Conservation (phyloP, 169 alveolate genomes). For the Plasmodium vinckei region DNA sequence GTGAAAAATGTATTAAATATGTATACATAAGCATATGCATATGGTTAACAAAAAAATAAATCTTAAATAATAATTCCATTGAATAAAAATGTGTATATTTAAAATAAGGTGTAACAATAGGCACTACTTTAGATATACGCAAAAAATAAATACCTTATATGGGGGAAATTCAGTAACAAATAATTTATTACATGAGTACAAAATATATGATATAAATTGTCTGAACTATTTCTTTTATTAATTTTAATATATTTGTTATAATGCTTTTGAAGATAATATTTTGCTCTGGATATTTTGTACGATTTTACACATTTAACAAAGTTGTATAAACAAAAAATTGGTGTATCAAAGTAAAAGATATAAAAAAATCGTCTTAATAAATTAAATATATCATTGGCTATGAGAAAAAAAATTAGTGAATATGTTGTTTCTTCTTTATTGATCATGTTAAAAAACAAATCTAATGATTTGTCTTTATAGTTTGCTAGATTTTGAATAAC, state of each 20-base stretch:
- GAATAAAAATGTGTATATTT: too few relatives aligned
- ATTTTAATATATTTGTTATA: constrained; percentile 37
- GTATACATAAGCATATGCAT: neutral
- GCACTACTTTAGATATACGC: too few relatives aligned
- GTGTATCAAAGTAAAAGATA: constrained; percentile 39
- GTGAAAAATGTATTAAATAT: neutral
- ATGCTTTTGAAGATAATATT: constrained; percentile 23
- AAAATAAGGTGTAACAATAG: too few relatives aligned
- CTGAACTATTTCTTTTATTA: neutral
- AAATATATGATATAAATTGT: constrained; percentile 30
- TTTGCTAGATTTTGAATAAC: constrained; percentile 25
- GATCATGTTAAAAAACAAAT: constrained; percentile 41
- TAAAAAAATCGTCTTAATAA: constrained; percentile 39
- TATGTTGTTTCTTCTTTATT: constrained; percentile 60
- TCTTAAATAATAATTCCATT: neutral
- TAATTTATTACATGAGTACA: constrained; percentile 43
- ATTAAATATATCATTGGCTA: constrained; percentile 52
- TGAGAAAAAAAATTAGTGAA: constrained; percentile 41
- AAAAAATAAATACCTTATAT: constrained; percentile 6
- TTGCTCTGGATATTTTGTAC: constrained; percentile 12
- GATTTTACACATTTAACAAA: constrained; percentile 31
- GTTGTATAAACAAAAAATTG: constrained; percentile 29
- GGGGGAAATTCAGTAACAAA: constrained; percentile 20
- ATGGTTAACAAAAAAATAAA: neutral
- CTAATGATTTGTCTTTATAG: constrained; percentile 16